phyloP scores from a whole-genome alignment of 805 yeast genomes.

The Saturnispora silvae region DNA sequence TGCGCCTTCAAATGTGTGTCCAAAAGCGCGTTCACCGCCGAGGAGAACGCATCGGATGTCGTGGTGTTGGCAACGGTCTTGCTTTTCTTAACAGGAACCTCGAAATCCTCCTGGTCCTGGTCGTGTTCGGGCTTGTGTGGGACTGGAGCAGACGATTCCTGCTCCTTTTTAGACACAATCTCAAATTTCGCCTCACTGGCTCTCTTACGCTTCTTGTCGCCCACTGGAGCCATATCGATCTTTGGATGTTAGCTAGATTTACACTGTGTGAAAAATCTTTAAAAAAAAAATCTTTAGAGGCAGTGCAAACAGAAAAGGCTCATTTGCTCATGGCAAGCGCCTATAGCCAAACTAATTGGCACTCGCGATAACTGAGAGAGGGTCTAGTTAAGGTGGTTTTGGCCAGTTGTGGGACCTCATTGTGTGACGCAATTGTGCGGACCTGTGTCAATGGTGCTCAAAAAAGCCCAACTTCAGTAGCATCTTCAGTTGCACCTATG shows the following conservation, averaged over 20 bases:
- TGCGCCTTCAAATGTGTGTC: conserved; percentile 83
- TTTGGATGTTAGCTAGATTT: no score
- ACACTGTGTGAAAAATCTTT: neutral
- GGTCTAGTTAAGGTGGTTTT: no score
- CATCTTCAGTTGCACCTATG: no score
- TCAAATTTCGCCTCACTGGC: neutral
- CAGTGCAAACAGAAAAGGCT: no score
- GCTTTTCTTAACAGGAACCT: conserved; percentile 16
- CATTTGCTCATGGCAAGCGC: no score
- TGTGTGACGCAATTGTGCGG: no score
- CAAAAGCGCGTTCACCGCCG: conserved; percentile 73
- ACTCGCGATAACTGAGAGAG: no score
- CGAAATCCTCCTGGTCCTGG: conserved; percentile 13
- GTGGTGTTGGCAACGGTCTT: conserved; percentile 54
- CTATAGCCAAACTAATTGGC: no score
- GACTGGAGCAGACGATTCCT: neutral
- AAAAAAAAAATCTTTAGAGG: neutral
- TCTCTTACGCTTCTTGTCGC: neutral
- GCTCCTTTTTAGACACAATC: neutral
- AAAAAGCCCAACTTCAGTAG: no score
- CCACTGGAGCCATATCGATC: no score
- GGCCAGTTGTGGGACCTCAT: no score
- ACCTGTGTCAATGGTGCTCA: no score
- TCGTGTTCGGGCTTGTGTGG: conserved; percentile 12
- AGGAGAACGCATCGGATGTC: conserved; percentile 70